Base-by-base conservation (phyloP, 345 rosid genomes). In the Dipteronia sinensis region DNA sequence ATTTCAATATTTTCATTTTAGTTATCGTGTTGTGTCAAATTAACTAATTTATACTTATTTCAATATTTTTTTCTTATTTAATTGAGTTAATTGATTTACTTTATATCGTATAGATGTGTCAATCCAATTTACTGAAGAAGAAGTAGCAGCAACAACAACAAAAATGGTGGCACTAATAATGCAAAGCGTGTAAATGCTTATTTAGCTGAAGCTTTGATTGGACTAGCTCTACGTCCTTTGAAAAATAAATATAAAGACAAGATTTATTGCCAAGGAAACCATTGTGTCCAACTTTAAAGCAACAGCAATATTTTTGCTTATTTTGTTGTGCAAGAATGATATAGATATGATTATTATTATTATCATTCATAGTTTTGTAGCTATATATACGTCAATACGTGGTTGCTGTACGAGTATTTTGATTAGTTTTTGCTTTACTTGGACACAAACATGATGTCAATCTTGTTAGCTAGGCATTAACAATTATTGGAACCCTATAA, bases 401-500 rank as follows among this genome's bases (percentile, higher is more conserved):
- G 23, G 62, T 55, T 53, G 20, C 7, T 56, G 64, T 71, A 29
- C 25, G 7, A 16, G 8, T 11, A 22, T 69, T 46, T 44, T 46
- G 13, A 6, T 22, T 46, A 56, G 58, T 22, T 40, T 10, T 44
- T n/a, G 29, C 49, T 29, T 56, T 16, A 20, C 19, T 56, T n/a
- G 73, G 38, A 69, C 72, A 69, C 38, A 7, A 17, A n/a, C 49
- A 71, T 71, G 55, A 29, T n/a, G n/a, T n/a, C 15, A 19, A 71
- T 53, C 40, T 6, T 27, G 40, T 27, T 31, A 31, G 34, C 34
- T 47, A 25, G 64, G 10, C 74, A 53, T 13, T 53, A 1, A 10
- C 40, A 70, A 70, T 49, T 70, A 27, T 70, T 70, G 72, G 19
- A 46, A 23, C 31, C 2, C 6, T 10, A 8, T 15, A 66, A 9